Base-by-base conservation (phyloP, 495 filamentous ascomycete genomes). In the Penicillium arizonense region DNA sequence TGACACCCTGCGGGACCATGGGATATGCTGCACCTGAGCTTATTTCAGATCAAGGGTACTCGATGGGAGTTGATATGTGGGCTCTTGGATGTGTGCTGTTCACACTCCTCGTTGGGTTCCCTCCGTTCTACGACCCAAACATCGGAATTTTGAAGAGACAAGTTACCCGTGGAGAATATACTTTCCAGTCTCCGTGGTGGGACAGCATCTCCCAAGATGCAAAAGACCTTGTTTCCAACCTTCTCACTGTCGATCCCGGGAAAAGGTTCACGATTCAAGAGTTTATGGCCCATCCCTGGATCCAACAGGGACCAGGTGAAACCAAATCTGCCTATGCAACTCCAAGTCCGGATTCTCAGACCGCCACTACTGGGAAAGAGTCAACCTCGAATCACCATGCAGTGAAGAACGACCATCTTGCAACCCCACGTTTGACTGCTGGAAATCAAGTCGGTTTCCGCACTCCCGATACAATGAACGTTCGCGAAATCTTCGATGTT, bases 21-120 rank as follows among this genome's bases (percentile, higher is more conserved):
- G 91, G 91, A 34, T 96, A 95, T 68, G 94, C 91, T 18, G 91
- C 91, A 23, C 91, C 91, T 6, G 91, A 96, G 69, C 93, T 96
- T 42, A 88, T 94, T 53, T 94, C 93, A 66, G 89, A 96, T 68
- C 90, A 96, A 62, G 82, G 89, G 26, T 96, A 96, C 60, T 94
- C 90, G 4, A 96, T 94, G 73, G 89, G 87, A 46, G 91, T 96
- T 33, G 91, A 96, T 56, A 96, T 96, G 91, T 96, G 91, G 91
- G 91, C 91, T 18, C 64, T 96, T 7, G 91, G 91, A 11, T 96
- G 91, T 68, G 90, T 96, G 3, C 77, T 96, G 7, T 96, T 95
- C 70, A 95, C 91, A 4, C 73, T 96, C 12, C 81, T 96, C 14
- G 94, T 90, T 57, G 91, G 91, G 16, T 96, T 94, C 72, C 91